Evolutionary conservation across 2,329 filamentous ascomycete genomes (phyloP), one percentile per base, ranked within the genome.

Genomic region (Calonectria pauciramosa): DNA sequence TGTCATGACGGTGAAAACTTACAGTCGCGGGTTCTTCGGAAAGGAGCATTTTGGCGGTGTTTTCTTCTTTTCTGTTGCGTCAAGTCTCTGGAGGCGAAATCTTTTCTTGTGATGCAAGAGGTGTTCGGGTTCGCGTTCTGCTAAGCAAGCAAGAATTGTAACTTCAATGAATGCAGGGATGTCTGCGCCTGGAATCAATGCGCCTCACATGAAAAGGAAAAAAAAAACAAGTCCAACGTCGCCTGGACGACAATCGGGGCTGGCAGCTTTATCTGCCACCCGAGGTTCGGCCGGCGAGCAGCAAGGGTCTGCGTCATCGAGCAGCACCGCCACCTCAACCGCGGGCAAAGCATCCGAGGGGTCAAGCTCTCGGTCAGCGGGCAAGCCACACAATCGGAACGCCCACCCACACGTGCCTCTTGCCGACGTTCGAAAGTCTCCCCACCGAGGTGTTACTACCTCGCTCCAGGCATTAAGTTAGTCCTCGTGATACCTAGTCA

Each of bases 11-110:
- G 4, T 20, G 41, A 8, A 28, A 14, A 68, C 91, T 75, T 91
- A 97, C 95, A 56, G 93, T 94, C 56, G 94, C 94, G 78, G 96
- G 96, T 85, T 97, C 95, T 88, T 98, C 96, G 86, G 98, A 95
- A 87, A 99, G 95, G 84, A 98, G 90, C 94, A 99, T 98, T 77
- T 87, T 95, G 87, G 75, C 69, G 71, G 26, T 63, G 72, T 36
- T 34, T 67, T 56, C 28, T 10, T n/a, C 16, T 36, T 71, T 38
- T n/a, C 20, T 34, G 18, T 60, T 38, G 8, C 9, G n/a, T 23
- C 30, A 26, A 14, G 34, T 54, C 6, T 38, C 44, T n/a, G 34
- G n/a, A 38, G 26, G 30, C 18, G 11, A 4, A 28, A 36, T 26
- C 34, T 23, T 66, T 63, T 44, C 7, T 52, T 10, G 23, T 26